These are phyloP conservation scores for Nannochloropsis salina DNA, from an alignment of 108 stramenopile species.

Conservation along the genomic window DNA sequence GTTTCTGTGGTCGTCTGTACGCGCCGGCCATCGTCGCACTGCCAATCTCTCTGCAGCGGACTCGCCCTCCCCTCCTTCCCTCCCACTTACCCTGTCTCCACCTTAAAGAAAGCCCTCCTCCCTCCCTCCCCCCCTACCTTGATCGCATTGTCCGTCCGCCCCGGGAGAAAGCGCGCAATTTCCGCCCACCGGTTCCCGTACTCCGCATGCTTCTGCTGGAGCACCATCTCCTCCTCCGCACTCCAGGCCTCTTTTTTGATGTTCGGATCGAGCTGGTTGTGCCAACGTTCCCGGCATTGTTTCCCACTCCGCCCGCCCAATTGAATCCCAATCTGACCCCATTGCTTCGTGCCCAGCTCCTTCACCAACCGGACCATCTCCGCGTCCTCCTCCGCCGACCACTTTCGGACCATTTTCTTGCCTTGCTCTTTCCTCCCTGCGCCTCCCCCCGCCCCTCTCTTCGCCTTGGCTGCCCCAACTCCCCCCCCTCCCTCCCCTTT, in stretches of 20 bases:
- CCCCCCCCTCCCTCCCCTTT: not conserved
- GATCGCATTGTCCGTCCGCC: conserved; percentile 94
- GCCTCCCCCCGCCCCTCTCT: not conserved
- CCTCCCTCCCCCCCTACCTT: conserved; percentile 59
- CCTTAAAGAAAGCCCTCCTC: too few species aligned
- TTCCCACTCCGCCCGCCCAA: conserved; percentile 59
- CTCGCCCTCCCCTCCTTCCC: not conserved
- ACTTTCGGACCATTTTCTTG: conserved; percentile 47
- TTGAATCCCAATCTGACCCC: conserved; percentile 57
- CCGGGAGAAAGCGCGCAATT: conserved; percentile 52
- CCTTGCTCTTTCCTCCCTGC: conserved; percentile 20
- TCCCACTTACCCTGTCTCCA: too few species aligned
- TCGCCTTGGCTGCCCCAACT: not conserved
- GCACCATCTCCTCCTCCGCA: conserved; percentile 7
- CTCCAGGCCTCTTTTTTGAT: not conserved
- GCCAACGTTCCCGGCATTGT: conserved; percentile 60
- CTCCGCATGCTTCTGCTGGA: not conserved
- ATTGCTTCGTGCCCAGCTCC: conserved; percentile 52
- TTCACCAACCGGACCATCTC: conserved; percentile 48
- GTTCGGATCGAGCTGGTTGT: not conserved
- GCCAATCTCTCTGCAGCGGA: not conserved
- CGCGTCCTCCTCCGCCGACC: conserved; percentile 58
- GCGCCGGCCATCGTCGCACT: not conserved
- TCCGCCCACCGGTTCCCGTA: conserved; percentile 51
- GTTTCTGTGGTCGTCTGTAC: not conserved